Base-by-base conservation (phyloP, 495 filamentous ascomycete genomes). In the Astrothelium subdiscretum region DNA sequence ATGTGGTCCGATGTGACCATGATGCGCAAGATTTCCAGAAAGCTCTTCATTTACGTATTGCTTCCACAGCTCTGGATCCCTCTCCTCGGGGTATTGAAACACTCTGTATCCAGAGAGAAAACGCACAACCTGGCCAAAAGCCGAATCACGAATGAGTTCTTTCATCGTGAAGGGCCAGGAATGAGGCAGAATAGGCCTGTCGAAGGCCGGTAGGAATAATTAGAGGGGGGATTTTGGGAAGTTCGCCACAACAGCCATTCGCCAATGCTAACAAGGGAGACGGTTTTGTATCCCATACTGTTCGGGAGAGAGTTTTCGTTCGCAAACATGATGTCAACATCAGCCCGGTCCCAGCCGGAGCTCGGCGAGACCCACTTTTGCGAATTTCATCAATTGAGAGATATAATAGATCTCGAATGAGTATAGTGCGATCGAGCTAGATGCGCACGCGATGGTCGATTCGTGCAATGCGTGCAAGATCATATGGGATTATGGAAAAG, bases 71-170 rank as follows among this genome's bases (percentile, higher is more conserved):
- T 52, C 38, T 1, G 68, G 65, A 63, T 76, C 64, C 29, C 18
- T 61, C 60, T 76, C 72, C 59, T 76, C 73, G 12, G 67, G 35
- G 43, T 68, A 76, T 32, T 64, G 58, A 18, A 76, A 65, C n/a
- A 57, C 59, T 62, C 63, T 68, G 3, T 65, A 63, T 22, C 62
- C 44, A 26, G 66, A 63, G 15, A 69, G 59, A 24, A 75, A 64
- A 31, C 73, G 67, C 12, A 75, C 65, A 27, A 67, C 24, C 59
- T 72, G 68, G 4, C 73, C 73, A 57, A 74, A 74, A 35, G 65
- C 63, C 29, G 72, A 72, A 60, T 75, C 73, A 27, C 73, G 67
- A 31, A 75, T 66, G 57, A 75, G 63, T 38, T 74, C 69, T 42
- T 31, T 63, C 24, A 66, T 54, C 22, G 8, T 54, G 48, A 54